Evolutionary conservation across 106 monocot genomes (phyloP).

Genomic region (Gastrodia elata): DNA sequence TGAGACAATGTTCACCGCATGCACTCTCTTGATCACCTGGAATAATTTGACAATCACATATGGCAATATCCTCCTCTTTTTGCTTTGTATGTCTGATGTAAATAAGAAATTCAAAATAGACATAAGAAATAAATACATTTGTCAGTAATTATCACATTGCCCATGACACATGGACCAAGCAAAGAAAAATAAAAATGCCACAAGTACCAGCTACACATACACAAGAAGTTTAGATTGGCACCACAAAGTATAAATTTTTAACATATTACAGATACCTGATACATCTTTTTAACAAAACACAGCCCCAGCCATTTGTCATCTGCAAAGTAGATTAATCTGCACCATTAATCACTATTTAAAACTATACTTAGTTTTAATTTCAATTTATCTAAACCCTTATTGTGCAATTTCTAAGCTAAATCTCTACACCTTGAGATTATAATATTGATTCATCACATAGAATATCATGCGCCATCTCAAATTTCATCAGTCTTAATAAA

Average conservation of each 20-base stretch:
- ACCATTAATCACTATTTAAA: not conserved
- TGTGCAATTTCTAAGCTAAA: not conserved
- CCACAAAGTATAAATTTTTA: not conserved
- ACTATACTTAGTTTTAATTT: not conserved
- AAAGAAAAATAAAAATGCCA: not conserved
- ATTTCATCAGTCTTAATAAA: not conserved
- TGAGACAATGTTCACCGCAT: constrained; percentile 79
- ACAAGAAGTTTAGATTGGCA: not conserved
- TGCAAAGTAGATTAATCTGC: not conserved
- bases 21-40: constrained; percentile 61
- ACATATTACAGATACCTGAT: not conserved
- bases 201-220: not conserved
- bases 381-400: not conserved
- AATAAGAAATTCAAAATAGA: not conserved
- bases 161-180: not conserved
- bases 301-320: not conserved
- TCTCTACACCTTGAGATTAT: not conserved
- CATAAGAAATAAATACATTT: not conserved
- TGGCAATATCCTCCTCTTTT: constrained; percentile 73
- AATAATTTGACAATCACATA: constrained; percentile 60
- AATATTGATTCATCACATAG: not conserved
- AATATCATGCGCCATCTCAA: not conserved
- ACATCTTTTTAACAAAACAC: not conserved
- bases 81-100: constrained; percentile 71
- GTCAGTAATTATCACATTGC: constrained; percentile 2